Evolutionary conservation across 83 land plant species (phyloP).

Genomic region (Diphasiastrum complanatum): DNA sequence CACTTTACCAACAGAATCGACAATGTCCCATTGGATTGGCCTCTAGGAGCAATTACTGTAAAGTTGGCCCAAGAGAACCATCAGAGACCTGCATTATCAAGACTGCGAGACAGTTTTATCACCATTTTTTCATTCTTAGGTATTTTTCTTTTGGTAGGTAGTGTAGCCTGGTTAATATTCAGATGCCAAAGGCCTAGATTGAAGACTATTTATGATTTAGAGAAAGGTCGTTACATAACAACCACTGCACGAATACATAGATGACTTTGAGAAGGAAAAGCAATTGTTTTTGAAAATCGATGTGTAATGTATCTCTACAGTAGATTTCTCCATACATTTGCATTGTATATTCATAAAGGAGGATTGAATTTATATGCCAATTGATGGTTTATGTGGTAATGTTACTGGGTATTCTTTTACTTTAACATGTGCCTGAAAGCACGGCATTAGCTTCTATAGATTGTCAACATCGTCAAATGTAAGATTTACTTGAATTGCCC

Average conservation of each 20-base stretch:
- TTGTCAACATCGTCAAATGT: too few species aligned
- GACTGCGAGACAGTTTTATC: conserved; percentile 30
- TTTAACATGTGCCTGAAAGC: too few species aligned
- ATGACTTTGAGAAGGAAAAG: background rate
- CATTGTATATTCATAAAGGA: too few species aligned
- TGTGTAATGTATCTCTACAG: too few species aligned
- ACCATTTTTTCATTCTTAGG: conserved; percentile 37
- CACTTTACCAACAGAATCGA: conserved; percentile 62
- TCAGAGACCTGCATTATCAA: conserved; percentile 8
- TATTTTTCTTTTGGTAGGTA: conserved; percentile 25
- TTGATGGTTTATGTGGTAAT: too few species aligned
- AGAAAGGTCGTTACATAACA: conserved; percentile 82
- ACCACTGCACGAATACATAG: conserved; percentile 29
- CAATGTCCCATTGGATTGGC: conserved; percentile 84
- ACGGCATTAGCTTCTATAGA: too few species aligned
- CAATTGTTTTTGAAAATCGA: conserved; percentile 6
- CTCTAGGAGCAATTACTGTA: conserved; percentile 81
- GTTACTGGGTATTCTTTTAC: too few species aligned
- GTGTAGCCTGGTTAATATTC: conserved; percentile 47
- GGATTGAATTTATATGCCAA: too few species aligned
- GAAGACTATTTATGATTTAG: conserved; percentile 83
- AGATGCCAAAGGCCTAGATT: conserved; percentile 66
- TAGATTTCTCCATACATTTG: too few species aligned
- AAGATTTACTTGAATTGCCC: too few species aligned
- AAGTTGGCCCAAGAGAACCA: conserved; percentile 33